Base-by-base conservation (phyloP, 2,329 filamentous ascomycete genomes). In the Metarhizium album region DNA sequence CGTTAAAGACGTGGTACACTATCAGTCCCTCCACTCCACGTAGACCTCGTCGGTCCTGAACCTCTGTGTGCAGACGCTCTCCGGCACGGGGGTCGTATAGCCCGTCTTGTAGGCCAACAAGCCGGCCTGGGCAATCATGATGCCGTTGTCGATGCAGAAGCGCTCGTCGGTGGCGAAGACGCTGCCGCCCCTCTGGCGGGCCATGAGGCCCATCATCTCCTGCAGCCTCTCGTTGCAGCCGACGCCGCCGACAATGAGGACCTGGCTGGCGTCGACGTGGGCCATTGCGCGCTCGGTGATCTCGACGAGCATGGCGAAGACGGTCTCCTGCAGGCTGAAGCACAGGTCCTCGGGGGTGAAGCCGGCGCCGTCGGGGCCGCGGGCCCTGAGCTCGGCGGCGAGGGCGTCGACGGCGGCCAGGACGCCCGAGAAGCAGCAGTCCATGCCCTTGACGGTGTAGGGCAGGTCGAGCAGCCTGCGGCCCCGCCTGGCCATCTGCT, bases 241-340 rank as follows among this genome's bases (percentile, higher is more conserved):
- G 1, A 98, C 93, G 22, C 93, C 93, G 38, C 93, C 93, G 2
- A 98, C 93, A 50, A 98, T 90, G 45, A 98, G 74, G 6, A 98
- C 93, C 72, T 97, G 89, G 47, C 74, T 80, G 50, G 85, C 89
- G 14, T 90, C 91, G 11, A 97, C 93, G 66, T 98, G 93, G 11
- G 93, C 93, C 93, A 98, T 98, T 29, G 93, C 93, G 42, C 93
- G 83, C 71, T 98, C 93, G 0, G 93, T 98, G 60, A 96, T 98
- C 73, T 98, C 93, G 2, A 98, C 93, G 42, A 98, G 73, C 93
- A 98, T 98, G 3, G 91, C 88, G 64, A 82, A 98, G 11, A 97
- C 83, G 0, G 91, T 97, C 70, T 98, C 93, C 67, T 98, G 93
- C 51, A 98, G 74, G 4, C 85, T 90, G 68, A 96, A 97, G 68